Evolutionary conservation across 2,329 filamentous ascomycete genomes (phyloP).

Genomic region (Scleromitrula shiraiana): DNA sequence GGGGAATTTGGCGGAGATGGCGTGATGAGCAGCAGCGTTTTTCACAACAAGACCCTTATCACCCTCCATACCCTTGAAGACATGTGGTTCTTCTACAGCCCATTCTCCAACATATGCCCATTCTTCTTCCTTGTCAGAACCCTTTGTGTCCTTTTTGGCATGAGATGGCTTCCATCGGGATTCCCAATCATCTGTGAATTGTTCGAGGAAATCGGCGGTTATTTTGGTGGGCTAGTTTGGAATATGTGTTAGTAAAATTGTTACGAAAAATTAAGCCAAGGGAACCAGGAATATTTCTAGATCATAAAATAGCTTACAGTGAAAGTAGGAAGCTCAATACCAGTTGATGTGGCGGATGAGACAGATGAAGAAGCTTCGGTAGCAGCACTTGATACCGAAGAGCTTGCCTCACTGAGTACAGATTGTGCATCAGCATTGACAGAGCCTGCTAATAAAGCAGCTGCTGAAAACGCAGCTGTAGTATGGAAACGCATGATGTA

Average conservation of each 20-base stretch:
- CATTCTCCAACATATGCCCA: slow-evolving; percentile 98
- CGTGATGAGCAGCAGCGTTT: slow-evolving; percentile 95
- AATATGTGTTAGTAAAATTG: slow-evolving; percentile 11
- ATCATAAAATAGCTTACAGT: slow-evolving; percentile 73
- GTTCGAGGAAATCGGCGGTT: slow-evolving; percentile 93
- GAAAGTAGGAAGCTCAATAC: slow-evolving; percentile 69
- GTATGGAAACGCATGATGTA: slow-evolving; percentile 71
- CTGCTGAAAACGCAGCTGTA: slow-evolving; percentile 67
- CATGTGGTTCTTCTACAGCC: slow-evolving; percentile 87
- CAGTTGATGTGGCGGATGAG: slow-evolving; percentile 41
- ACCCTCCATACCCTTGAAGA: slow-evolving; percentile 86
- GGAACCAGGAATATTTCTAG: background rate
- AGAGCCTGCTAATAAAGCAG: slow-evolving; percentile 62
- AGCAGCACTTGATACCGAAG: slow-evolving; percentile 29
- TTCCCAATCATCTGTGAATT: slow-evolving; percentile 97
- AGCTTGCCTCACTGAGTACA: slow-evolving; percentile 40
- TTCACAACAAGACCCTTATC: slow-evolving; percentile 98
- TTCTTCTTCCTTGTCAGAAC: slow-evolving; percentile 66
- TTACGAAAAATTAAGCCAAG: no score
- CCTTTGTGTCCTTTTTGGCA: slow-evolving; percentile 83
- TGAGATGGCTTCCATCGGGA: slow-evolving; percentile 87
- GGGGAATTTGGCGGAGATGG: slow-evolving; percentile 97
- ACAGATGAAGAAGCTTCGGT: slow-evolving; percentile 33
- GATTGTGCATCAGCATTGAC: slow-evolving; percentile 60
- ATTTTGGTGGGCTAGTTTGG: slow-evolving; percentile 65